Base-by-base conservation (phyloP, 768 basidiomycete genomes). In the Naganishia kalamii region DNA sequence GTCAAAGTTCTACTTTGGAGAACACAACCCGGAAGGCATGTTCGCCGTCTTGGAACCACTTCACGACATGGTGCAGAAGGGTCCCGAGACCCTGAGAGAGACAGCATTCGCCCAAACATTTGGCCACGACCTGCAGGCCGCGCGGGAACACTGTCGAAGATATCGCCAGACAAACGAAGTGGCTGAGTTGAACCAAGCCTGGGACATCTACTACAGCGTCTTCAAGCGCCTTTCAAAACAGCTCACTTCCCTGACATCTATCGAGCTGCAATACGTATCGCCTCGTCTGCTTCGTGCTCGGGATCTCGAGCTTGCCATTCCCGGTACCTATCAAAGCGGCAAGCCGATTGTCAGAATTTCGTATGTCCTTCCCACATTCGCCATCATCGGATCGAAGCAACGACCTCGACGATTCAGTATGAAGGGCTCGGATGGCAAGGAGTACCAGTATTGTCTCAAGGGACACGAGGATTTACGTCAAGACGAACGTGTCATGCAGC, bases 391-490 rank as follows among this genome's bases (percentile, higher is more conserved):
- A 7, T 98, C 94, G 17, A 99, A 99, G 78, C 94, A 98, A 79
- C 87, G 94, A 1, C 96, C 96, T 0, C 85, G 96, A 47, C 86
- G 91, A 51, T 82, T 96, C 25, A 87, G 84, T 17, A 80, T 98
- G 62, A 87, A 86, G 73, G 96, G 96, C 10, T 87, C 86, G 60
- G 96, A 99, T 77, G 93, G 91, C 7, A 84, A 86, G 71, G 96
- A 97, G 69, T 94, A 98, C 73, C 87, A 91, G 72, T 99, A 90
- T 75, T 71, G 83, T 33, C 82, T 99, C 60, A 99, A 99, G 83
- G 96, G 96, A 8, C 96, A 99, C 78, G 96, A 99, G 80, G 96
- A 99, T 80, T 82, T 99, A 57, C 92, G 96, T 43, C 96, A 98
- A 79, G 96, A 99, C 75, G 96, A 99, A 73, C 85, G 96, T 68